Base-by-base conservation (phyloP, 495 filamentous ascomycete genomes). In the Penicillium crystallinum region DNA sequence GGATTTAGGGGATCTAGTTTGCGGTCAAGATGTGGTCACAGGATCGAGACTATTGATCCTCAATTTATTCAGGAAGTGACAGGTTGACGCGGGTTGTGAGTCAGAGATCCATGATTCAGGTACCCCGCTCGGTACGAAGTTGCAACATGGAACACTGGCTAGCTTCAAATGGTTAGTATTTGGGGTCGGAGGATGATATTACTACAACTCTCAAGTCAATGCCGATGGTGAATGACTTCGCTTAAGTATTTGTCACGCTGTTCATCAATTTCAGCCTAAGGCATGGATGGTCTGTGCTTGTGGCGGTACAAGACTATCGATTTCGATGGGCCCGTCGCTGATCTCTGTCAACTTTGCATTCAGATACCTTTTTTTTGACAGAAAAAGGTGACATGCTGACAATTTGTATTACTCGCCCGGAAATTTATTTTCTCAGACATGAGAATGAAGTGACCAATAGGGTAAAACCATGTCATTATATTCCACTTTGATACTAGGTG, bases 231-330 rank as follows among this genome's bases (percentile, higher is more conserved):
- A 27, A 27, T 3, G 3, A 27, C 7, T 7, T 27, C 23, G 23
- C 23, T 7, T 7, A 49, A 48, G 46, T 58, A 65, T 63, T 65
- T 63, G 60, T 65, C 60, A 63, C n/a, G n/a, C n/a, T n/a, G n/a
- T n/a, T n/a, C n/a, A n/a, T n/a, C n/a, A n/a, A n/a, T n/a, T n/a
- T n/a, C n/a, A n/a, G n/a, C n/a, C n/a, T n/a, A n/a, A n/a, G n/a
- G n/a, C n/a, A n/a, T n/a, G n/a, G n/a, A n/a, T 12, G 35, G 52
- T 54, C 48, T 45, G 52, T 55, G 53, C 54, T 46, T 65, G 63
- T 65, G 63, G 60, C 63, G 63, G 63, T 63, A 60, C 59, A 49
- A 37, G 39, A 54, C 57, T 65, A 63, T 63, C 48, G 60, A 65
- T 61, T 63, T 17, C 53, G 49, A 58, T 49, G 46, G 34, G 43